Base-by-base conservation (phyloP, 805 yeast genomes). In the Vanderwaltozyma polyspora region DNA sequence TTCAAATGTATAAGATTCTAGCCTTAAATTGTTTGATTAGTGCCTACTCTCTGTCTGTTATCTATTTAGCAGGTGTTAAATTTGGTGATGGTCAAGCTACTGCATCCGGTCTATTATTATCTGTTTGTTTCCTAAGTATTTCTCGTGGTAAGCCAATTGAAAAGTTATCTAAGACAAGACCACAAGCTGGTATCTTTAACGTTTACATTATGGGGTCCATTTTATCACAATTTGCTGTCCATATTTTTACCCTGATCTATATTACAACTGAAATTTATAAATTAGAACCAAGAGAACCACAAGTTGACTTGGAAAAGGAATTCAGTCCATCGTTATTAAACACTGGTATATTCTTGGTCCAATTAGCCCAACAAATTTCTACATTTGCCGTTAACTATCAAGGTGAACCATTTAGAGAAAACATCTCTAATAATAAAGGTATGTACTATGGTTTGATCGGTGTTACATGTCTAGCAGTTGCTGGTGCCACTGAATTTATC, bases 71-170 rank as follows among this genome's bases (percentile, higher is more conserved):
- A 11, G 98, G 98, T 62, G 93, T 91, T 52, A 91, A 91, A 63
- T 85, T 89, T 59, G 96, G 98, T 50, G 98, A 91, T 62, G 93
- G 85, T 22, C 98, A 91, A 67, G 85, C 94, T n/a, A 89, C 97
- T 14, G 79, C 82, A 34, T 83, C 95, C n/a, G 98, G 98, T 41
- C 58, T 91, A 43, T 69, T 91, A 50, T 68, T 91, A 56, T 79
- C 94, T 39, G 91, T 86, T 42, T 91, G 98, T 68, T 91, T 91
- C 75, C 70, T 86, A 59, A 83, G 94, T 33, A 85, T 91, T 51
- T 87, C 96, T 14, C 79, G 95, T 53, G 95, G 96, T 54, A 79
- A 78, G 49, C 89, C 97, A 22, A 64, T 87, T 36, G 82, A 89
- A 42, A 81, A 85, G 59, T 68, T 91, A 43, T 83, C 95, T 6